Evolutionary conservation across 75 land plant genomes (phyloP).

Genomic region (Picea sitchensis): DNA sequence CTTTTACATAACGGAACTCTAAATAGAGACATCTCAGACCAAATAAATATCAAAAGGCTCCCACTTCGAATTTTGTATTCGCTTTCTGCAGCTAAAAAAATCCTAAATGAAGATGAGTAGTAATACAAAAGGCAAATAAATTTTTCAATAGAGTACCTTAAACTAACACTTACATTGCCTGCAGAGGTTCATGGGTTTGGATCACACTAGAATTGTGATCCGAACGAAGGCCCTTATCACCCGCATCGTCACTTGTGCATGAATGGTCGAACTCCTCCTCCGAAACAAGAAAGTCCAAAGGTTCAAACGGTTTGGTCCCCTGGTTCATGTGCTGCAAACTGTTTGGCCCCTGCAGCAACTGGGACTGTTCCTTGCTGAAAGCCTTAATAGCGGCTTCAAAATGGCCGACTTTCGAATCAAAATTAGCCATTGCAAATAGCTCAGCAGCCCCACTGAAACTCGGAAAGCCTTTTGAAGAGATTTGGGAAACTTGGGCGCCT

Average conservation of each 20-base stretch:
- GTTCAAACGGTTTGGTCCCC: not conserved
- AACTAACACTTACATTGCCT: not conserved
- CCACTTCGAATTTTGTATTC: not conserved
- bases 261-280: not conserved
- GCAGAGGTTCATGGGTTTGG: not conserved
- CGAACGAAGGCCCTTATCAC: no score
- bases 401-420: no score
- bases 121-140: no score
- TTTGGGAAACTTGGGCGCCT: no score
- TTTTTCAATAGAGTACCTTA: no score
- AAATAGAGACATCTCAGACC: no score
- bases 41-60: not conserved
- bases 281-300: not conserved
- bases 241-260: not conserved
- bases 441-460: no score
- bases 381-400: no score
- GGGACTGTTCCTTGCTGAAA: no score
- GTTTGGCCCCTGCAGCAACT: no score
- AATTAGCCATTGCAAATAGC: no score
- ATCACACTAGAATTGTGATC: not conserved
- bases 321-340: not conserved
- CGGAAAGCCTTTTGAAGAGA: no score
- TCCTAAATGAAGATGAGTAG: not conserved
- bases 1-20: not conserved
- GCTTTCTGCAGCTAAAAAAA: not conserved